A percentile compares a stretch with the other conserved stretches of the same genome.
phyloP scores from a whole-genome alignment of 2,329 filamentous ascomycete species.

The Microcyclospora pomicola region DNA sequence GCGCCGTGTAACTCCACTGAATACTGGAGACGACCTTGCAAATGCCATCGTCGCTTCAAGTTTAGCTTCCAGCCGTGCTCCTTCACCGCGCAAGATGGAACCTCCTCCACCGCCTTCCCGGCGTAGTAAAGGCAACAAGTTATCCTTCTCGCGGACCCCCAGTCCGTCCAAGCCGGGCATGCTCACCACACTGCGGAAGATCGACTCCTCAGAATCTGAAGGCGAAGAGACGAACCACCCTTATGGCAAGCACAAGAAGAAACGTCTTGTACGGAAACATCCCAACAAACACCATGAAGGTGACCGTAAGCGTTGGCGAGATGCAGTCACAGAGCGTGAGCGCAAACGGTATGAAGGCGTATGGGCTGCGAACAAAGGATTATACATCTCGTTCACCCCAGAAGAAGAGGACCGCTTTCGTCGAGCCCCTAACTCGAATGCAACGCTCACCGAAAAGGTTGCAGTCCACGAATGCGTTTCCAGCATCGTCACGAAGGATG shows the following conservation, averaged over 20 bases:
- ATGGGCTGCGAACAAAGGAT: conserved; percentile 67
- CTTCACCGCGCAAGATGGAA: conserved; percentile 28
- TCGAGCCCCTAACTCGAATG: conserved; percentile 2
- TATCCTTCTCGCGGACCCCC: conserved; percentile 27
- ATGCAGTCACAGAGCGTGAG: conserved; percentile 57
- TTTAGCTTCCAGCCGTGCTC: conserved; percentile 43
- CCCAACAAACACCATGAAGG: conserved; percentile 60
- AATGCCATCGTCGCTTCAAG: conserved; percentile 64
- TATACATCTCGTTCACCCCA: conserved; percentile 23
- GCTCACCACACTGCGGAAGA: conserved; percentile 52
- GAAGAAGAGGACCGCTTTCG: conserved; percentile 8
- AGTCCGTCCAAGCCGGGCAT: conserved; percentile 38
- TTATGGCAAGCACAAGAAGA: conserved; percentile 39
- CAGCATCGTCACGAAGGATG: conserved; percentile 56
- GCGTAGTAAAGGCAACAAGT: conserved; percentile 9
- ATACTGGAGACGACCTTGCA: conserved; percentile 52
- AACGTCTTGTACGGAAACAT: conserved; percentile 47
- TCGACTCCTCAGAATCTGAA: conserved; percentile 25
- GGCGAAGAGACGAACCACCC: conserved; percentile 34
- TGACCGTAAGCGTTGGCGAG: conserved; percentile 61
- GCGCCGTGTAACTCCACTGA: conserved; percentile 29
- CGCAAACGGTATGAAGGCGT: conserved; percentile 72
- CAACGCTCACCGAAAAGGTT: conserved; percentile 14
- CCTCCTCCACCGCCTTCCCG: conserved; percentile 23
- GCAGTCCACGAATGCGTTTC: conserved; percentile 32